phyloP scores from a whole-genome alignment of 2,329 filamentous ascomycete species.

The Penicillium sumatraense region DNA sequence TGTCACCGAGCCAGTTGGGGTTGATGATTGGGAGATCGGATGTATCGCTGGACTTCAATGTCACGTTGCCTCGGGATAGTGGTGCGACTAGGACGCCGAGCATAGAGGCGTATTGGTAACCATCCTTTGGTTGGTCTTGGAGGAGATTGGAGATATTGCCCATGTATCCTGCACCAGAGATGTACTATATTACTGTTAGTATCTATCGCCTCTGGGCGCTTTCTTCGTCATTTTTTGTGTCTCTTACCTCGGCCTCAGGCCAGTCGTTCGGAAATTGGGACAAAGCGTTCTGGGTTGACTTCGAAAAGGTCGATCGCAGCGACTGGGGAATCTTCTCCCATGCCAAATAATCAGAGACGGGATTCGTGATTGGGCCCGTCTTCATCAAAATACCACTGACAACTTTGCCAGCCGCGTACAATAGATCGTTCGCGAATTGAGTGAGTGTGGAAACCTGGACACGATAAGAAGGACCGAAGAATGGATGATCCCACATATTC shows the following conservation, averaged over 20 bases:
- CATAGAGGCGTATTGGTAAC: conserved; percentile 32
- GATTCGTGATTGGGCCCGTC: conserved; percentile 31
- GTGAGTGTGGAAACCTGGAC: conserved; percentile 33
- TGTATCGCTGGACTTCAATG: conserved; percentile 33
- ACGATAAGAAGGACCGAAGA: conserved; percentile 33
- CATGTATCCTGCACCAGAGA: conserved; percentile 29
- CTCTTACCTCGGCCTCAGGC: conserved; percentile 40
- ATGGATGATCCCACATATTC: conserved; percentile 42
- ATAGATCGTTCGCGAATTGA: conserved; percentile 16
- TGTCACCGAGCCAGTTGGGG: conserved; percentile 51
- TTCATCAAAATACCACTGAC: conserved; percentile 12
- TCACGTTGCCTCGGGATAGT: conserved; percentile 51
- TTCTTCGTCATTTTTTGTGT: neutral
- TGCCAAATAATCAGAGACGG: conserved; percentile 30
- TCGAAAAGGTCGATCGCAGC: conserved; percentile 25
- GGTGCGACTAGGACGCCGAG: conserved; percentile 35
- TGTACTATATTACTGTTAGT: conserved; percentile 21
- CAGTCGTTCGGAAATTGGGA: conserved; percentile 37
- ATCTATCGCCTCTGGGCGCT: neutral
- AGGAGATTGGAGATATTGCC: conserved; percentile 29
- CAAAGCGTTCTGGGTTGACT: conserved; percentile 20
- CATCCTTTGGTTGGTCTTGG: conserved; percentile 23
- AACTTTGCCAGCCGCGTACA: conserved; percentile 18
- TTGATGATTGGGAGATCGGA: conserved; percentile 49
- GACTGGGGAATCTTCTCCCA: conserved; percentile 40